Base-by-base conservation (phyloP, 768 basidiomycete genomes). In the Lactifluus subvellereus region DNA sequence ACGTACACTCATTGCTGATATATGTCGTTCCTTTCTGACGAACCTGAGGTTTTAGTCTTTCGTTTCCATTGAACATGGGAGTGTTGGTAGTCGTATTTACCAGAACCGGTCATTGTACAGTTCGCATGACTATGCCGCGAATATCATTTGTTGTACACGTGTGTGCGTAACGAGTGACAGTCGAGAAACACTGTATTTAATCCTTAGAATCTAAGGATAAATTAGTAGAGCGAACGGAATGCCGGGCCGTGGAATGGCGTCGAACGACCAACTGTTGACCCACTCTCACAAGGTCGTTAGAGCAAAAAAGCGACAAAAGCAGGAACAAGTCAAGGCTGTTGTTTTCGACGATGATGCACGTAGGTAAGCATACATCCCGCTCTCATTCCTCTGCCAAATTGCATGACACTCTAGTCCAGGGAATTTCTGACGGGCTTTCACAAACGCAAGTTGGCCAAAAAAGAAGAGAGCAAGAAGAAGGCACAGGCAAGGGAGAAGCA, bases 351-450 rank as follows among this genome's bases (percentile, higher is more conserved):
- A 97, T 47, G 81, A 84, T 42, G 91, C 91, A 0, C 80, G 93
- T 90, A 56, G 43, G 77, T 74, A 16, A 42, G 30, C 22, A 54
- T 30, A 45, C 35, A 32, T 20, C 45, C 22, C n/a, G 37, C 48
- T 49, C n/a, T 38, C 32, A 20, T 33, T 18, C 54, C 54, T n/a
- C 32, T 13, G 4, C 6, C 22, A 4, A 37, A 32, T 16, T 30
- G 35, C 32, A 40, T 59, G 27, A 56, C 38, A 35, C 20, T 20
- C 40, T 13, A 30, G 20, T 14, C 38, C 69, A 95, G 94, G 71
- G 88, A 95, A 62, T 97, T 89, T 75, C 77, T 97, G 71, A 95
- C 93, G 18, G 94, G 94, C 32, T 97, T 97, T 73, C 88, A 89
- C 73, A 95, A 95, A 75, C 85, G 94, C 69, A 97, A 96, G 75